phyloP scores from a whole-genome alignment of 148 eudicot species.

The Rhododendron griersonianum region DNA sequence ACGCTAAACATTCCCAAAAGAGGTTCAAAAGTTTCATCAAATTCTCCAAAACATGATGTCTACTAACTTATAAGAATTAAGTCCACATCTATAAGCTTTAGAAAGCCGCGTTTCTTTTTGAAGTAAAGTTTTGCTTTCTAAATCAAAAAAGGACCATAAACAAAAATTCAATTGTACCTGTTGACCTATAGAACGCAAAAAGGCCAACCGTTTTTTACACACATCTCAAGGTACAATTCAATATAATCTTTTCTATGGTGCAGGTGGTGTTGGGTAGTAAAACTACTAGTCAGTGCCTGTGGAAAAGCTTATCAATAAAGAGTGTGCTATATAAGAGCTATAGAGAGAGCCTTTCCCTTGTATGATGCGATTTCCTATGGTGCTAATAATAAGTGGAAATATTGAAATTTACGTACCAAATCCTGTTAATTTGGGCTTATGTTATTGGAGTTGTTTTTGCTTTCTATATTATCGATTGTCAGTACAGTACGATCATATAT shows the following conservation, averaged over 20 bases:
- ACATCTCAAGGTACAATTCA: too few relatives aligned
- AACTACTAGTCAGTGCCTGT: not conserved
- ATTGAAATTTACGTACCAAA: not conserved
- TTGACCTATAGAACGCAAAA: too few relatives aligned
- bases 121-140: too few relatives aligned
- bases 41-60: too few relatives aligned
- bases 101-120: too few relatives aligned
- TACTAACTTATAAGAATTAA: too few relatives aligned
- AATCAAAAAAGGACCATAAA: too few relatives aligned
- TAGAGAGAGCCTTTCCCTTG: not conserved
- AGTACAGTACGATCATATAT: not conserved
- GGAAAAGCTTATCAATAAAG: constrained; percentile 7
- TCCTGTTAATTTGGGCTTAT: not conserved
- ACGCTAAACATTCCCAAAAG: too few relatives aligned
- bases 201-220: too few relatives aligned
- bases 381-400: not conserved
- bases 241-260: not conserved
- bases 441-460: not conserved
- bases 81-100: too few relatives aligned
- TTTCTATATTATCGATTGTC: not conserved
- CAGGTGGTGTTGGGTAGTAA: constrained; percentile 21
- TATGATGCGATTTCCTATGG: not conserved
- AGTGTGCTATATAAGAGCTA: not conserved
- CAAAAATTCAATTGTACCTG: too few relatives aligned
- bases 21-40: too few relatives aligned